Evolutionary conservation across 805 yeast genomes (phyloP).

Genomic region (Suhomyces faveliae): DNA sequence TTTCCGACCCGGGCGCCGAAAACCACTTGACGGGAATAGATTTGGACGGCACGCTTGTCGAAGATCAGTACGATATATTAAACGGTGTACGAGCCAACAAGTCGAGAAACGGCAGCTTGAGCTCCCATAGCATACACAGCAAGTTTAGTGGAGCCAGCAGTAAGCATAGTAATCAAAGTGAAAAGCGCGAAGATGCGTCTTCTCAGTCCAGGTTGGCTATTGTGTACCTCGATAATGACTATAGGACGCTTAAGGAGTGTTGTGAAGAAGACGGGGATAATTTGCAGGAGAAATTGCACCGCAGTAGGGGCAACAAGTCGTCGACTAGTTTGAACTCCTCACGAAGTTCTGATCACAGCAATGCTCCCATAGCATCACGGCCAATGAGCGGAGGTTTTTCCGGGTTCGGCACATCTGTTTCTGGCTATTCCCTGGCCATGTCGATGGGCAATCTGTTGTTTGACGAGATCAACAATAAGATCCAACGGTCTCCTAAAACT

Average conservation of each 20-base stretch:
- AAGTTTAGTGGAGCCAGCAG: background rate
- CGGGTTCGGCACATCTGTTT: conserved; percentile 4
- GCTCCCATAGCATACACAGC: background rate
- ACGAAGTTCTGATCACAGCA: background rate
- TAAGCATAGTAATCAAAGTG: background rate
- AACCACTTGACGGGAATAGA: background rate
- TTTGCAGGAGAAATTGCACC: background rate
- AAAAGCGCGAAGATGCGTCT: background rate
- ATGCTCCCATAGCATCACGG: background rate
- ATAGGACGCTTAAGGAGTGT: conserved; percentile 6
- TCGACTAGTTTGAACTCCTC: background rate
- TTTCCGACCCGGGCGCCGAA: conserved; percentile 1
- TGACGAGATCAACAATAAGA: conserved; percentile 1
- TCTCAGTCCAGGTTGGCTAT: conserved; percentile 7
- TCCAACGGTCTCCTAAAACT: conserved; percentile 13
- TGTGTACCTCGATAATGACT: conserved; percentile 10
- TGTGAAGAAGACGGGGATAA: background rate
- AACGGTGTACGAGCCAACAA: background rate
- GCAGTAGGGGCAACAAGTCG: background rate
- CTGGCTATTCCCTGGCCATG: background rate
- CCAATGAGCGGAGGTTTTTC: conserved; percentile 2
- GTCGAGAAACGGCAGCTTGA: background rate
- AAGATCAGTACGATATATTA: background rate
- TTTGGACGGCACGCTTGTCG: background rate
- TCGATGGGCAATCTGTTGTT: conserved; percentile 3